A percentile compares a stretch with the other conserved stretches of the same genome.
Conservation (phyloP, 768 basidiomycete species). For the Trametes punicea region DNA sequence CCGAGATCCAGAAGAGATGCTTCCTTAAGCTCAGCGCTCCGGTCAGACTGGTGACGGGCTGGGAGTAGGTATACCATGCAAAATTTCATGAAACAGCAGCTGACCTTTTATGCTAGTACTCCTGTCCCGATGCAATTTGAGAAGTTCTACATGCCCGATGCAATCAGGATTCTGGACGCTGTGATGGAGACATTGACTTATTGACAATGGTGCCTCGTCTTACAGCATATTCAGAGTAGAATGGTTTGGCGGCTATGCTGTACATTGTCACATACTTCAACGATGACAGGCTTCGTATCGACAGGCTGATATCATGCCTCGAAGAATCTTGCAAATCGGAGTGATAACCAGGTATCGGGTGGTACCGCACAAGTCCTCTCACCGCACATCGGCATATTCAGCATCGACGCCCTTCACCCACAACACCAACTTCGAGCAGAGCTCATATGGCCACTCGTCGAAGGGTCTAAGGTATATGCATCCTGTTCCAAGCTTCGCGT, state of each 20-base stretch:
- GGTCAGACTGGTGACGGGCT: slow-evolving; percentile 81
- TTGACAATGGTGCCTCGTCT: slow-evolving; percentile 29
- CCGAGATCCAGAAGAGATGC: slow-evolving; percentile 83
- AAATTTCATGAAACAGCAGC: not conserved
- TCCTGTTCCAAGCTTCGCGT: too few relatives aligned
- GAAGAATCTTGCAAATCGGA: too few relatives aligned
- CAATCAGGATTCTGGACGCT: slow-evolving; percentile 78
- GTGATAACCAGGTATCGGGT: too few relatives aligned
- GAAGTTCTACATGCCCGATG: slow-evolving; percentile 90
- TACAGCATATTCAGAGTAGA: not conserved
- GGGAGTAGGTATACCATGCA: slow-evolving; percentile 71
- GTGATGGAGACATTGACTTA: slow-evolving; percentile 80
- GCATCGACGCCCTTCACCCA: too few relatives aligned
- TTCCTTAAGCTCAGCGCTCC: slow-evolving; percentile 89
- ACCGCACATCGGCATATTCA: too few relatives aligned
- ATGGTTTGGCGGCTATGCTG: not conserved
- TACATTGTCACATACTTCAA: not conserved
- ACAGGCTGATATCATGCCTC: too few relatives aligned
- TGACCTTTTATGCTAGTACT: slow-evolving; percentile 43
- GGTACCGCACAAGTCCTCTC: too few relatives aligned
- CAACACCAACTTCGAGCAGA: too few relatives aligned
- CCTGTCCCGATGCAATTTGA: slow-evolving; percentile 84
- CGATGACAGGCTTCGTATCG: not conserved
- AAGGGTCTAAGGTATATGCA: too few relatives aligned
- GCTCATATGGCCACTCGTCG: too few relatives aligned